Evolutionary conservation across 2,329 filamentous ascomycete genomes (phyloP), one percentile per base, ranked within the genome.

Genomic region (Sclerotinia trifoliorum): DNA sequence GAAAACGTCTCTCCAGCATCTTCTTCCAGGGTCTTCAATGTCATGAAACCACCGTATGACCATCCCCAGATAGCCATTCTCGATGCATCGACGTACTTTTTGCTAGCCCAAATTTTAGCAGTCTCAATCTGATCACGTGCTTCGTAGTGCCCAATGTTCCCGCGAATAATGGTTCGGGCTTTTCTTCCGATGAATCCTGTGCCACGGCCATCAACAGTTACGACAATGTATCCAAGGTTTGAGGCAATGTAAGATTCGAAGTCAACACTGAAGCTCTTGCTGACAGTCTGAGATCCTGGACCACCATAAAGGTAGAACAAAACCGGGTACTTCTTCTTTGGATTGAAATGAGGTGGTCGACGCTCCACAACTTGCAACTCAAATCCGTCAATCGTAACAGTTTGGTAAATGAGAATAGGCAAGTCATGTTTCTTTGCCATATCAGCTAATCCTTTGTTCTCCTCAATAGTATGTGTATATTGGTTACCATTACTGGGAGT

Each of bases 1-100:
- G 89, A 89, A 82, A 97, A 99, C 0, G 94, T 98, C 76, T 87
- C 79, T 6, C 96, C 95, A 11, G 88, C 94, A 77, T 99, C 95
- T 70, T 88, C 86, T 82, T 99, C 95, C 17, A 99, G 88, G 1
- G 93, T 95, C 82, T 99, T 99, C 75, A 99, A 85, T 7, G 95
- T 92, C 83, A 92, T 91, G 83, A 96, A 99, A 15, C 95, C 95
- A 68, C 95, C 95, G 77, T 95, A 99, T 71, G 92, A 96, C 95
- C 95, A 99, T 60, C 95, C 95, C 95, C 95, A 99, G 77, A 99
- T 96, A 26, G 93, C 94, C 73, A 99, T 87, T 66, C 91, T 88
- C 8, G 87, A 84, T 35, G 86, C 83, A 78, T 99, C 96, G 19
- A 97, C 89, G 78, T 99, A 98, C 19, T 85, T 80, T 77, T 93